Evolutionary conservation across 106 monocot species (phyloP), one percentile per base, ranked within the genome.

Genomic region (Dioscorea dumetorum): DNA sequence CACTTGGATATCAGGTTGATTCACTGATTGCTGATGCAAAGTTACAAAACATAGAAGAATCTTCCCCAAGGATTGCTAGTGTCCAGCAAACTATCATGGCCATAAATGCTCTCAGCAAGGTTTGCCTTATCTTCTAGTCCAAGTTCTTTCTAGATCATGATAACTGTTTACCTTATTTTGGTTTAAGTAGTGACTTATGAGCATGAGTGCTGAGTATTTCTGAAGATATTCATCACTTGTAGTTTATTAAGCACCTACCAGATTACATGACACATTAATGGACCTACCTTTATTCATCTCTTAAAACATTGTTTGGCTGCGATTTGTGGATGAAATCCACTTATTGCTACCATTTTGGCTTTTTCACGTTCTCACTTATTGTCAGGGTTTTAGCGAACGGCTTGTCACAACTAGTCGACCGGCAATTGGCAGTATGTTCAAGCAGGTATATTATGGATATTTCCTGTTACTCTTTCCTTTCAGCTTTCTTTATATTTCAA

Each of bases 91-190:
- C 92, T 57, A 88, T 88, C 23, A 77, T 79, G 74, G 95, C 95
- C 22, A 78, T 92, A 64, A 88, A 86, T 92, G 88, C 88, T 73
- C 79, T 97, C 31, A 92, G 91, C 91, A 97, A 97, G 95, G 95
- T 97, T 49, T 61, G 18, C 41, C 6, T 41, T 41, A 8, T 59
- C 21, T 59, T 41, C 41, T 41, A 10, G 41, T 41, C 10, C 41
- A 41, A 41, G 41, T 41, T 41, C 41, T 41, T 41, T 10, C 54
- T 5, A 18, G 54, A 54, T 54, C 54, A 54, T 54, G 54, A 19
- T 18, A 54, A 18, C 5, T 54, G 9, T 17, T 19, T 54, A 13
- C 54, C 15, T 54, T 54, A 14, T 18, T 54, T 19, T 18, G 54
- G 2, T 54, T 54, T 54, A 41, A 41, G 54, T 13, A 54, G 13